A percentile compares a stretch with the other conserved stretches of the same genome.
Conservation (phyloP, 176 grass and related monocot genomes). For the Otatea glauca region DNA sequence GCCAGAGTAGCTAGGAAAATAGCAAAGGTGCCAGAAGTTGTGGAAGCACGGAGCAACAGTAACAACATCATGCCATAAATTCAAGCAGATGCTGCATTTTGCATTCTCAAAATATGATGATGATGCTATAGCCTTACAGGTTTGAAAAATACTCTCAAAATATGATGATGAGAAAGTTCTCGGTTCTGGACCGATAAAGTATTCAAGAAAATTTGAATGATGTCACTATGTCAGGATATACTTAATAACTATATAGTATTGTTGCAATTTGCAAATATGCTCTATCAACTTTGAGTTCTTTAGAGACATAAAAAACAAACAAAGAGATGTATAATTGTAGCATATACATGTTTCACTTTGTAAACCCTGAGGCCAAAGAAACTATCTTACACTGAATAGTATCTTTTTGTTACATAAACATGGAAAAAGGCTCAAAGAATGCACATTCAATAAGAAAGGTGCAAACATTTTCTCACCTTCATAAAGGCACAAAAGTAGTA, state of each 20-base stretch:
- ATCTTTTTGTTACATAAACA: not conserved
- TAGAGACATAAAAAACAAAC: conserved; percentile 14
- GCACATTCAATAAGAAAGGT: not conserved
- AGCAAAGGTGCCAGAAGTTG: conserved; percentile 79
- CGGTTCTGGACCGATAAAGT: not conserved
- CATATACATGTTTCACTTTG: conserved; percentile 26
- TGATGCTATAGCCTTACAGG: not conserved
- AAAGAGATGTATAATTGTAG: not conserved
- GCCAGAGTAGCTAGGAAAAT: conserved; percentile 13
- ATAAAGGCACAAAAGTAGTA: conserved; percentile 15
- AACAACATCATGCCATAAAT: conserved; percentile 98
- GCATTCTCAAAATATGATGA: conserved; percentile 71
- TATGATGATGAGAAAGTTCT: not conserved
- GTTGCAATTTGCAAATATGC: not conserved
- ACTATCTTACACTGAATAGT: not conserved
- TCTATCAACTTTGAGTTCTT: not conserved
- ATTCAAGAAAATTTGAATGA: conserved; percentile 19
- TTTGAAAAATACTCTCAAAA: not conserved
- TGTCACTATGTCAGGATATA: not conserved
- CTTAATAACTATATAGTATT: not conserved
- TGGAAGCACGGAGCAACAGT: conserved; percentile 95
- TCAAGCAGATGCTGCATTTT: conserved; percentile 99
- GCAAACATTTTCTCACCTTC: not conserved
- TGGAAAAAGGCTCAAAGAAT: conserved; percentile 7
- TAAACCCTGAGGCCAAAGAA: conserved; percentile 23